Percentiles rank a stretch among this genome's conserved stretches.
Evolutionary conservation across 2,329 filamentous ascomycete genomes (phyloP).

Genomic region (Eurotiales sp.): DNA sequence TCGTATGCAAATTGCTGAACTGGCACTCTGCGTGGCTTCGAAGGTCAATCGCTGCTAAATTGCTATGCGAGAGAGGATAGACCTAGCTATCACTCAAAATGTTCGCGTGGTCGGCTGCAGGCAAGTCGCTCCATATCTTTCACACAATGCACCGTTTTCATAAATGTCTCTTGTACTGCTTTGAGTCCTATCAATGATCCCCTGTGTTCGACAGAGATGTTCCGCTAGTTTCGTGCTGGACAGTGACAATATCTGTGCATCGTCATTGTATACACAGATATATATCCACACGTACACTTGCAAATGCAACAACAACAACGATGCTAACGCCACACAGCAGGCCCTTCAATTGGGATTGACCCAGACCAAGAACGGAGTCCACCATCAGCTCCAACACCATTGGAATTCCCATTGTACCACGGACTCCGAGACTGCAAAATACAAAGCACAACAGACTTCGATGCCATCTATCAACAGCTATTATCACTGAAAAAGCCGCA

Average conservation of each 20-base stretch:
- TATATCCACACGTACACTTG: too few relatives aligned
- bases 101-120: conserved; percentile 13
- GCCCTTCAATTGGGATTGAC: conserved; percentile 30
- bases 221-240: too few relatives aligned
- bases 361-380: conserved; percentile 44
- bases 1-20: background rate
- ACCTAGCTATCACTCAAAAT: background rate
- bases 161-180: too few relatives aligned
- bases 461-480: conserved; percentile 41
- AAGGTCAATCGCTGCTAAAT: background rate
- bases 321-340: conserved; percentile 19
- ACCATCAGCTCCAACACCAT: conserved; percentile 46
- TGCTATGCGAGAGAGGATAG: background rate
- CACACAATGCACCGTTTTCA: too few relatives aligned
- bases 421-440: conserved; percentile 31
- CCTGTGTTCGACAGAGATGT: too few relatives aligned
- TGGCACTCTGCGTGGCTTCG: background rate
- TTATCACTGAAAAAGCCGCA: conserved; percentile 40
- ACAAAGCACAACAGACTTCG: conserved; percentile 34
- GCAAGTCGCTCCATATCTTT: conserved; percentile 5
- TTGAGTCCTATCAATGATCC: too few relatives aligned
- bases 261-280: too few relatives aligned
- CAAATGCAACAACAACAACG: conserved; percentile 5
- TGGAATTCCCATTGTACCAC: conserved; percentile 50
- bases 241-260: too few relatives aligned